Percentiles rank a stretch among this genome's conserved stretches.
Conservation (phyloP, 495 filamentous ascomycete genomes). For the Parathielavia appendiculata region DNA sequence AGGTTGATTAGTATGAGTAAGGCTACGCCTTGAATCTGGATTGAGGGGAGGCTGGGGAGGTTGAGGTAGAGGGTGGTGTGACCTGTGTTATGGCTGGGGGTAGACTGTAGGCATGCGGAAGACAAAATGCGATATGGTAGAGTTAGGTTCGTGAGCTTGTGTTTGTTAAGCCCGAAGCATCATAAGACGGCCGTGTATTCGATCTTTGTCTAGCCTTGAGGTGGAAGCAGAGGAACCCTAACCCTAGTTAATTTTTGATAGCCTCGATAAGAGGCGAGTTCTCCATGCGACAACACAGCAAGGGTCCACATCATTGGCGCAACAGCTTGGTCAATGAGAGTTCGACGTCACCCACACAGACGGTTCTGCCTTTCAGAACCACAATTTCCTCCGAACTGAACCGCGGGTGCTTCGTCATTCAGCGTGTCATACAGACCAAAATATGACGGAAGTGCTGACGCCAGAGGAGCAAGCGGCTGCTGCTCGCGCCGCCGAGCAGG, state of each 20-base stretch:
- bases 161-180: neutral
- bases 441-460: slow-evolving; percentile 24
- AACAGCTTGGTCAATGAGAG: neutral
- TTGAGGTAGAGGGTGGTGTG: neutral
- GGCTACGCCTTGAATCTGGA: slow-evolving; percentile 53
- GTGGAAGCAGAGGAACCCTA: neutral
- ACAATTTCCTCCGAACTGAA: neutral
- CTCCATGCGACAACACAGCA: slow-evolving; percentile 15
- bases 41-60: neutral
- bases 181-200: too few species aligned
- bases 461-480: slow-evolving; percentile 42
- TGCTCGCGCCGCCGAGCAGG: slow-evolving; percentile 67
- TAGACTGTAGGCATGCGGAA: slow-evolving; percentile 10
- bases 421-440: neutral
- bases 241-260: too few species aligned
- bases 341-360: slow-evolving; percentile 12
- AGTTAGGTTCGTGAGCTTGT: neutral
- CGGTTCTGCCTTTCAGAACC: neutral
- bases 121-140: slow-evolving; percentile 4
- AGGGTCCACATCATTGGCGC: neutral
- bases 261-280: neutral
- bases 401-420: neutral
- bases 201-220: neutral
- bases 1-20: slow-evolving; percentile 88
- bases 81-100: neutral